These are phyloP conservation scores for Jasminum sambac DNA, from an alignment of 257 asterid species.

Conservation along the genomic window DNA sequence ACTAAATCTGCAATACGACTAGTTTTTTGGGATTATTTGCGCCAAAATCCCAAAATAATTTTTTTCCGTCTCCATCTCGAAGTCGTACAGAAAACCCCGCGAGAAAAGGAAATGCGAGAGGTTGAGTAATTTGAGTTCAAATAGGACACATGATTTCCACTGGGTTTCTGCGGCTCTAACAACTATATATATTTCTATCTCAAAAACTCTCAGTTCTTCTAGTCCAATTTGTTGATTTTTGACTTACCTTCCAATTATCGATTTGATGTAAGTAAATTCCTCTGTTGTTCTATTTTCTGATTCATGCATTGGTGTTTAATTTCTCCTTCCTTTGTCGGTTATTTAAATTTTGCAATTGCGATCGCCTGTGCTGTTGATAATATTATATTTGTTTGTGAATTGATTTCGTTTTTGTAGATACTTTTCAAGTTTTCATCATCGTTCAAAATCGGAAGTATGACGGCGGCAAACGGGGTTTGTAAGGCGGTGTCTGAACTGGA, in stretches of 20 bases:
- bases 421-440: slow-evolving; percentile 16
- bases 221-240: neutral
- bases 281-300: neutral
- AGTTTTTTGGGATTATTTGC: too few relatives aligned
- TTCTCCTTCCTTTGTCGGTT: neutral
- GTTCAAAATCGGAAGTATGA: slow-evolving; percentile 30
- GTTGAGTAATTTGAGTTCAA: neutral
- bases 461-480: slow-evolving; percentile 42
- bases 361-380: slow-evolving; percentile 1
- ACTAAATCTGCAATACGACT: too few relatives aligned
- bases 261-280: neutral
- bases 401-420: slow-evolving; percentile 26
- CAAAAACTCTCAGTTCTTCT: neutral
- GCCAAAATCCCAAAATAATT: too few relatives aligned
- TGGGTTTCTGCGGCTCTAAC: neutral
- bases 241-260: neutral
- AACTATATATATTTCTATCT: neutral
- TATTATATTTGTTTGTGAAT: slow-evolving; percentile 9
- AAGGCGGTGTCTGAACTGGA: slow-evolving; percentile 32
- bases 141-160: neutral
- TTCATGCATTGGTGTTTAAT: neutral
- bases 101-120: too few relatives aligned
- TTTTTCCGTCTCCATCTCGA: too few relatives aligned
- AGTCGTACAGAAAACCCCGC: too few relatives aligned
- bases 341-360: neutral